phyloP scores from a whole-genome alignment of 1,284 basidiomycete species.

The Coniferiporia sulphurascens region DNA sequence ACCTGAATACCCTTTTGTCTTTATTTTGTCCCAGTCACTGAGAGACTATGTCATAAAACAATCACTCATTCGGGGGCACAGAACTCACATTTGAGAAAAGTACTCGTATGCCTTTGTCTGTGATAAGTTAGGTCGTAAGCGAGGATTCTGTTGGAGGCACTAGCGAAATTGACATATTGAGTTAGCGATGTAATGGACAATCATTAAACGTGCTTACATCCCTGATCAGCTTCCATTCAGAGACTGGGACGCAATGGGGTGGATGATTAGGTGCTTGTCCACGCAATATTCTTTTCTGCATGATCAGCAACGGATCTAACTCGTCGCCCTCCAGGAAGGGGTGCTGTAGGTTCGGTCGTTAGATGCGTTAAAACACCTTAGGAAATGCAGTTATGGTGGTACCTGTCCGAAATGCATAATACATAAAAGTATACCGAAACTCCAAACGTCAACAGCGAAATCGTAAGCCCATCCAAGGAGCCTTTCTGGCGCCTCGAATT shows the following conservation, averaged over 20 bases:
- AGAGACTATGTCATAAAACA: neutral
- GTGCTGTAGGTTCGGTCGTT: constrained; percentile 28
- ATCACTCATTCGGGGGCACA: neutral
- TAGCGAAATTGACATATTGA: constrained; percentile 20
- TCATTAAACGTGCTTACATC: constrained; percentile 28
- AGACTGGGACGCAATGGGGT: constrained; percentile 28
- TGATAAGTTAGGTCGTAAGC: constrained; percentile 35
- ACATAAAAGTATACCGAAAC: constrained; percentile 70
- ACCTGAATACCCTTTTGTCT: constrained; percentile 10
- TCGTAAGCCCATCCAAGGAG: constrained; percentile 69
- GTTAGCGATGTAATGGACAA: neutral
- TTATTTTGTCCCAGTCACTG: constrained; percentile 14
- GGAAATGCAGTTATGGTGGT: neutral
- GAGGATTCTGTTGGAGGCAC: constrained; percentile 55
- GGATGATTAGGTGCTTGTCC: constrained; percentile 25
- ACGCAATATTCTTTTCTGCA: constrained; percentile 27
- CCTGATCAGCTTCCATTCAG: constrained; percentile 35
- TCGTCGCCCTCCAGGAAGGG: constrained; percentile 28
- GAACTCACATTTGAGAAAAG: constrained; percentile 9
- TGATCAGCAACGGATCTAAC: constrained; percentile 20
- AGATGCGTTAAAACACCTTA: neutral
- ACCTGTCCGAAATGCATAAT: constrained; percentile 63
- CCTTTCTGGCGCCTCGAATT: constrained; percentile 70
- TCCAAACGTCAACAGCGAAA: constrained; percentile 80
- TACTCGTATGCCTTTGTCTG: constrained; percentile 37